Evolutionary conservation across 805 yeast species (phyloP), one percentile per base, ranked within the genome.

Genomic region (Lipomyces kockii): DNA sequence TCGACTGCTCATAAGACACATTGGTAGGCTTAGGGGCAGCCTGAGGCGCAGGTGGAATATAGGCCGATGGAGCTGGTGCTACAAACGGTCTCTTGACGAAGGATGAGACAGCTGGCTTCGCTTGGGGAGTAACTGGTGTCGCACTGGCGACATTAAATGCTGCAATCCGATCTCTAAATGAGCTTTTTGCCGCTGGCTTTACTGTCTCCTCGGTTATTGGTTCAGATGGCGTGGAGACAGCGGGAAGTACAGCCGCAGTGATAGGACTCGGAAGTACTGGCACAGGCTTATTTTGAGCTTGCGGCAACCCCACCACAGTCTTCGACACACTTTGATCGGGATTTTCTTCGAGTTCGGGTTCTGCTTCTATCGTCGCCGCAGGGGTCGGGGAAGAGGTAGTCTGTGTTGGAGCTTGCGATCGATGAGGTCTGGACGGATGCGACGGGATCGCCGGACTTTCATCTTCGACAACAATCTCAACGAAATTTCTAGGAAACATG

Each of bases 401-500:
- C 55, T 22, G 27, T 12, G 34, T 1, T n/a, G 49, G 49, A 17
- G 9, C 49, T 43, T 43, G 49, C 49, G 49, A 43, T 43, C 20
- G 49, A n/a, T n/a, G 49, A 12, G 61, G 58, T 14, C 55, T 20
- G 34, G 55, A 25, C 25, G 71, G 68, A 59, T 67, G 72, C 25
- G 63, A 20, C 27, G 72, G 72, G 14, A 61, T 60, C 54, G 62
- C 58, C 9, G 72, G 71, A 20, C 62, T 53, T 17, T 67, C 69
- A n/a, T 68, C 67, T 49, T 69, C 72, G 17, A 29, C 39, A 14
- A 74, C 60, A 17, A 68, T 60, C 60, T 85, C 86, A 4, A 94
- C 98, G 80, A 91, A 94, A 75, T 86, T 87, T 76, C 85, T 86
- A 2, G 99, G 99, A 74, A 95, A 95, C 80, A 93, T 88, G 7